These are phyloP conservation scores for Lasiodiplodia sp. DNA, from an alignment of 2,329 filamentous ascomycete species.

Conservation along the genomic window DNA sequence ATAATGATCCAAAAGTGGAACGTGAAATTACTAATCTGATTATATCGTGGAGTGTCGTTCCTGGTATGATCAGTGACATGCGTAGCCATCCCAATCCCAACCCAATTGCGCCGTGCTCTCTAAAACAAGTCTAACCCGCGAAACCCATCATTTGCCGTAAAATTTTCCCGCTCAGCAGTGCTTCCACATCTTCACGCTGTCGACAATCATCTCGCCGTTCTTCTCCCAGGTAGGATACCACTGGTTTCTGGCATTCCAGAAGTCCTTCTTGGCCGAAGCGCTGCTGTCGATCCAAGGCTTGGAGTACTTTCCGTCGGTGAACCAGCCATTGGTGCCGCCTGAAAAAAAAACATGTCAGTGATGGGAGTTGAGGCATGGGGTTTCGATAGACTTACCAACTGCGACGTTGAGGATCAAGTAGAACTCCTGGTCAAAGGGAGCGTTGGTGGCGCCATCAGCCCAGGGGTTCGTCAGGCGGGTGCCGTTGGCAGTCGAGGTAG, in stretches of 20 bases:
- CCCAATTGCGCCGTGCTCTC: conserved; percentile 41
- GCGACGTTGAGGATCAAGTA: conserved; percentile 52
- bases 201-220: conserved; percentile 34
- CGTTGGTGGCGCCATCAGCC: conserved; percentile 43
- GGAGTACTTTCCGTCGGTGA: conserved; percentile 26
- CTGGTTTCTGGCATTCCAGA: conserved; percentile 26
- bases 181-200: conserved; percentile 35
- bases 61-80: not conserved
- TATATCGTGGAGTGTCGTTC: conserved; percentile 1
- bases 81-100: conserved; percentile 40
- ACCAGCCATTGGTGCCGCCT: conserved; percentile 28
- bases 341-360: not conserved
- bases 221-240: conserved; percentile 33
- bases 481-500: conserved; percentile 43
- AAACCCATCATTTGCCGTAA: conserved; percentile 33
- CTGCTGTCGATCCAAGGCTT: conserved; percentile 32
- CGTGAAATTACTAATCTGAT: not conserved
- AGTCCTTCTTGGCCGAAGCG: conserved; percentile 26
- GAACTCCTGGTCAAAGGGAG: conserved; percentile 53
- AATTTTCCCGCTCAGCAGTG: conserved; percentile 18
- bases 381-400: conserved; percentile 34
- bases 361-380: not conserved
- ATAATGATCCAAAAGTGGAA: not conserved
- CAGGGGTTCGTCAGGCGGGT: conserved; percentile 48
- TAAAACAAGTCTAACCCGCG: conserved; percentile 31